Evolutionary conservation across 208 protist genomes (phyloP), one percentile per base, ranked within the genome.

Genomic region (Leishmania tropica): DNA sequence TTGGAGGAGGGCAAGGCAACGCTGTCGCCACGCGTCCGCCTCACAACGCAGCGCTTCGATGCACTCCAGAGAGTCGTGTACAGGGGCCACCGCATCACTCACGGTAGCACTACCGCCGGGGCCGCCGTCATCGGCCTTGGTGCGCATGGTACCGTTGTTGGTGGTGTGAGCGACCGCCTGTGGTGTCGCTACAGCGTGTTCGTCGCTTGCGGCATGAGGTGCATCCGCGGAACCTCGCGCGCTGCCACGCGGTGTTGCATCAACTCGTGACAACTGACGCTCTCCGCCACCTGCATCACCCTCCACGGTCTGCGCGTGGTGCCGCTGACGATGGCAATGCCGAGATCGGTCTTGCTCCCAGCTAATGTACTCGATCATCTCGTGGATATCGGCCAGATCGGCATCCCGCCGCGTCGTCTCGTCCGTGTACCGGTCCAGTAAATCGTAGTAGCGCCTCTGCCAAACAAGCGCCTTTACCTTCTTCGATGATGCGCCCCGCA

Each of bases 351-450:
- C 90, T 37, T 93, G 88, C 75, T 93, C 90, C 76, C 83, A 87
- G 71, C 77, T 79, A 53, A 93, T 91, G 75, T 77, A 72, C 82
- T 86, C 83, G n/a, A 93, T 88, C 35, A 93, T 53, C 13, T 86
- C 75, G 62, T 89, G 87, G 48, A 93, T 90, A 71, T 91, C 88
- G 19, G 75, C 77, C 51, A 93, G 72, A 72, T 93, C 87, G 0
- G 80, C 60, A 24, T 88, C 86, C 48, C 81, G 85, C 45, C 83
- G 83, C 6, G 71, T 83, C 45, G 79, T 75, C 47, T 84, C 79
- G 40, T 85, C 76, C 40, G 80, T 70, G 75, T 90, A 86, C 17
- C 60, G 40, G 19, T 79, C 76, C 60, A 88, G 85, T 31, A 93
- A 79, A 7, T 85, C 83, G 35, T 80, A 81, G 80, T 91, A 93